Percentiles rank a stretch among this genome's conserved stretches.
Conservation (phyloP, 1,284 basidiomycete species). For the Coriolopsis trogii region DNA sequence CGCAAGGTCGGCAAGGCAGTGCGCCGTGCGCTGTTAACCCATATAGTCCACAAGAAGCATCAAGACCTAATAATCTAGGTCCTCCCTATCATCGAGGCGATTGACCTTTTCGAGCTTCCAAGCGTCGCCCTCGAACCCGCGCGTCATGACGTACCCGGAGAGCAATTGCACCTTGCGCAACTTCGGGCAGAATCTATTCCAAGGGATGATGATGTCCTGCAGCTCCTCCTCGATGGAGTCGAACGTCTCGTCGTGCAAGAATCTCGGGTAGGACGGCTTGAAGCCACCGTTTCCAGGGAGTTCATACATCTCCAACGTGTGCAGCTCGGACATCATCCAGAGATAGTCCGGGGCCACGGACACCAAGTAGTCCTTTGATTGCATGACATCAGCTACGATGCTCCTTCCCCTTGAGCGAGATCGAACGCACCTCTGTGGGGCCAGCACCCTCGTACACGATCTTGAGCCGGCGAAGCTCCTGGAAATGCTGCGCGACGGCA, state of each 20-base stretch:
- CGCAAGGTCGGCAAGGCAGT: too few relatives aligned
- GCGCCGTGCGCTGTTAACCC: too few relatives aligned
- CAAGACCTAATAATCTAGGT: constrained; percentile 11
- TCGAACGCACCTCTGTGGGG: constrained; percentile 31
- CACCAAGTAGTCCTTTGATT: constrained; percentile 29
- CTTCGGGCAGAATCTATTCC: constrained; percentile 32
- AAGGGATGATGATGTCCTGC: constrained; percentile 32
- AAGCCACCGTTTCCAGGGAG: constrained; percentile 1
- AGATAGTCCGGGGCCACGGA: constrained; percentile 38
- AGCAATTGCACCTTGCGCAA: constrained; percentile 33
- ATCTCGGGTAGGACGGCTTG: constrained; percentile 17
- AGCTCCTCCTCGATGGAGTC: constrained; percentile 31
- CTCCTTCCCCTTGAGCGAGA: too few relatives aligned
- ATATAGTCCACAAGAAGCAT: too few relatives aligned
- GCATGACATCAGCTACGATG: background rate
- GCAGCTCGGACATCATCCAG: constrained; percentile 56
- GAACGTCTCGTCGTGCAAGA: constrained; percentile 28
- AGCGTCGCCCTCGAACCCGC: constrained; percentile 25
- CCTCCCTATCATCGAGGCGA: constrained; percentile 2
- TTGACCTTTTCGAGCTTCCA: constrained; percentile 22
- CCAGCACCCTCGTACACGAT: constrained; percentile 27
- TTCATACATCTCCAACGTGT: constrained; percentile 8
- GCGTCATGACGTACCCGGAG: constrained; percentile 25
- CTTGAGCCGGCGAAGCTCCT: constrained; percentile 30
- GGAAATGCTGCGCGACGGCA: constrained; percentile 31